Percentiles rank a stretch among this genome's conserved stretches.
These are phyloP conservation scores for Cladophialophora bantiana DNA, from an alignment of 2,329 filamentous ascomycete species.

Conservation along the genomic window DNA sequence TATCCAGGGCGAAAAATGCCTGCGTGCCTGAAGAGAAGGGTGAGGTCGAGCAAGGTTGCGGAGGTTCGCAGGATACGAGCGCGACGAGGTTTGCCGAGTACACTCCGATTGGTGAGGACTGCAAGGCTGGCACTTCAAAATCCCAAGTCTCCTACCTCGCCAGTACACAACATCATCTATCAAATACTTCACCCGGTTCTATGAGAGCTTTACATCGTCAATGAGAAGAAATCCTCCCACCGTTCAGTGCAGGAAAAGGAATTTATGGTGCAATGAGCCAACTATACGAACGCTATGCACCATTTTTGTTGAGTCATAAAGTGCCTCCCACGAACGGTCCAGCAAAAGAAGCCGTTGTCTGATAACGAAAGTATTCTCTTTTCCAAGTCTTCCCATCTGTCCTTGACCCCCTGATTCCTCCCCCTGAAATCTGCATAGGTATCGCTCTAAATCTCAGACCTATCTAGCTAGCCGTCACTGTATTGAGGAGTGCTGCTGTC, in stretches of 20 bases:
- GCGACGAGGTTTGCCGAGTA: background rate
- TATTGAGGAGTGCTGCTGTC: background rate
- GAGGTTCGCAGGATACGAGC: background rate
- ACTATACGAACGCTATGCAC: background rate
- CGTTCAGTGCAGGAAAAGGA: background rate
- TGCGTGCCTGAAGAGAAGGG: background rate
- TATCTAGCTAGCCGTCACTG: background rate
- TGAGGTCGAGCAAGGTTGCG: background rate
- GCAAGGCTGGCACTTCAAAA: background rate
- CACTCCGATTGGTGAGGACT: background rate
- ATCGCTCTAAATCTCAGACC: background rate
- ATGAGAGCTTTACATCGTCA: background rate
- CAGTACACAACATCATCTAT: background rate
- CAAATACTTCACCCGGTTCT: background rate
- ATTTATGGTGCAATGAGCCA: background rate
- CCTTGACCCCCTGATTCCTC: background rate
- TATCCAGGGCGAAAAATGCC: background rate
- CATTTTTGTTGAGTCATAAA: background rate
- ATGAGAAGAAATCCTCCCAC: background rate
- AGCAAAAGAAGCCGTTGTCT: background rate
- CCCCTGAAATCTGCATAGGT: background rate
- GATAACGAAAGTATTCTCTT: background rate
- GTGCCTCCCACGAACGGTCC: background rate
- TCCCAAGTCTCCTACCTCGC: background rate
- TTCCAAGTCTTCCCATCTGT: background rate